These are phyloP conservation scores for Somion occarium DNA, from an alignment of 1,284 basidiomycete genomes.

Conservation along the genomic window DNA sequence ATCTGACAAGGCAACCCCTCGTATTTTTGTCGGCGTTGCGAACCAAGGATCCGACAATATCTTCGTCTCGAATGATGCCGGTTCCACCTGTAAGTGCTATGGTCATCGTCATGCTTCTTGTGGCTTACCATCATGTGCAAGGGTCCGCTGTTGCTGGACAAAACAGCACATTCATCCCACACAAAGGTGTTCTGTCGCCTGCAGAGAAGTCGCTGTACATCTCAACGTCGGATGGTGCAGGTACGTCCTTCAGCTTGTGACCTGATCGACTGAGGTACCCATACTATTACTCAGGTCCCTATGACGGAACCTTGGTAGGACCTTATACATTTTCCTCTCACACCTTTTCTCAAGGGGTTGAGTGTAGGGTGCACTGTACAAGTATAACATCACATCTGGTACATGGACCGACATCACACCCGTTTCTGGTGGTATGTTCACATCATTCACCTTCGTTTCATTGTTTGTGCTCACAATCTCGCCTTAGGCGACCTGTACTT, in stretches of 20 bases:
- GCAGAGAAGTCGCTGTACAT: conserved; percentile 54
- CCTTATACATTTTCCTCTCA: conserved; percentile 1
- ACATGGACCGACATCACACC: conserved; percentile 41
- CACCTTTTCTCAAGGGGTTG: not conserved
- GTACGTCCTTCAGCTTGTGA: conserved; percentile 4
- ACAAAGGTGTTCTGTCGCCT: conserved; percentile 60
- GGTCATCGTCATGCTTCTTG: not conserved
- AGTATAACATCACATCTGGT: conserved; percentile 45
- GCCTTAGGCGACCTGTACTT: conserved; percentile 24
- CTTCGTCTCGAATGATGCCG: conserved; percentile 52
- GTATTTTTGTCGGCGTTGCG: conserved; percentile 65
- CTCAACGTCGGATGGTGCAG: conserved; percentile 45
- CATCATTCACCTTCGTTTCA: not conserved
- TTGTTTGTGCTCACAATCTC: not conserved
- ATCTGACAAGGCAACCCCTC: conserved; percentile 48
- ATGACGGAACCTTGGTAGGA: conserved; percentile 42
- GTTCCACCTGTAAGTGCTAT: conserved; percentile 43
- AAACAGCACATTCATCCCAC: conserved; percentile 53
- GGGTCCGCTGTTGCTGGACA: conserved; percentile 56
- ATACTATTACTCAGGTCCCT: conserved; percentile 31
- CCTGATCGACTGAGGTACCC: not conserved
- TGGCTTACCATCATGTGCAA: conserved; percentile 22
- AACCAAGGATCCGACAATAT: conserved; percentile 49
- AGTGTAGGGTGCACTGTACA: conserved; percentile 24
- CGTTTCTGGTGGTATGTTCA: conserved; percentile 23